These are phyloP conservation scores for Perkinsus marinus DNA, from an alignment of 169 alveolate species.

Conservation along the genomic window DNA sequence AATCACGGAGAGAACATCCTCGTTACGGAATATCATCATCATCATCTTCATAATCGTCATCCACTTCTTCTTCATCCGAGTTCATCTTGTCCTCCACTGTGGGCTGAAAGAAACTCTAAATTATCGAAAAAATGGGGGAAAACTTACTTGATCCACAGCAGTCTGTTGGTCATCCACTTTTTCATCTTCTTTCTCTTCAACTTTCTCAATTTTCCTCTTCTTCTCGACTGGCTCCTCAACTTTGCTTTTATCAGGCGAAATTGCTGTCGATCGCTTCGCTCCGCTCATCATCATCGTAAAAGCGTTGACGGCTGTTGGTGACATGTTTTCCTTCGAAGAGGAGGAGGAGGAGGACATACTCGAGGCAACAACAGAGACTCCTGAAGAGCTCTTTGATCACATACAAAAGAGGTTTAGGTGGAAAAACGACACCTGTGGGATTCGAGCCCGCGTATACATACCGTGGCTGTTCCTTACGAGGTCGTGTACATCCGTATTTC, in stretches of 20 bases:
- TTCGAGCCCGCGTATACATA: too few species aligned
- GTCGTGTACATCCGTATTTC: too few species aligned
- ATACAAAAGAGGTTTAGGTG: too few species aligned
- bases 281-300: neutral
- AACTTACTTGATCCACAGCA: neutral
- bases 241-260: neutral
- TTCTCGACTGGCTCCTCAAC: neutral
- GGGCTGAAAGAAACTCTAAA: neutral
- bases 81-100: neutral
- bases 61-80: neutral
- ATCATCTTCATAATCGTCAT: neutral
- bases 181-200: neutral
- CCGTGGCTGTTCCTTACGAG: too few species aligned
- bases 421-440: too few species aligned
- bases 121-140: neutral
- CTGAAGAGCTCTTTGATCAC: too few species aligned
- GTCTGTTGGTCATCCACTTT: neutral
- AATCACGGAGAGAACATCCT: too few species aligned
- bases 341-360: neutral
- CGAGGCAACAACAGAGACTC: too few species aligned
- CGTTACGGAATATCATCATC: neutral
- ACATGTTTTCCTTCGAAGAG: neutral
- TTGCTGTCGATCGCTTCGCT: neutral
- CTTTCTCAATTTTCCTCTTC: neutral
- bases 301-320: neutral